These are phyloP conservation scores for Scortechinia acanthostroma DNA, from an alignment of 2,329 filamentous ascomycete genomes.

Conservation along the genomic window DNA sequence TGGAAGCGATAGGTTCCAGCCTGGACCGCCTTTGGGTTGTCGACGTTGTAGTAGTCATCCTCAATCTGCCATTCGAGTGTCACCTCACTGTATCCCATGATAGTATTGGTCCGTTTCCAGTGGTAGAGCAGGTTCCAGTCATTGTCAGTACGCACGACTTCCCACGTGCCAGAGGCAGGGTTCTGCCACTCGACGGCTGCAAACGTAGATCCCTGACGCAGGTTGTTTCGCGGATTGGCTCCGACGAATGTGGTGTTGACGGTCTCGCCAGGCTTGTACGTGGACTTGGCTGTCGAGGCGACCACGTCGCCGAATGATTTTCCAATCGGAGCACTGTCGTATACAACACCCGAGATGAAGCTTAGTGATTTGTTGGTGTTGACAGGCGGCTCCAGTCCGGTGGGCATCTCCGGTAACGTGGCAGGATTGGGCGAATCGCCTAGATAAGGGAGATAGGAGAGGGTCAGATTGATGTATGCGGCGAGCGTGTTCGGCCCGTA, in stretches of 20 bases:
- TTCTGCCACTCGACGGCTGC: conserved; percentile 63
- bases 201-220: conserved; percentile 72
- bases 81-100: conserved; percentile 73
- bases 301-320: conserved; percentile 66
- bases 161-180: conserved; percentile 41
- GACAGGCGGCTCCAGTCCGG: conserved; percentile 67
- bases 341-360: conserved; percentile 75
- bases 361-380: conserved; percentile 69
- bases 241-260: conserved; percentile 71
- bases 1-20: conserved; percentile 68
- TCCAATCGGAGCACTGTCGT: conserved; percentile 60
- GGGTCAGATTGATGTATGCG: conserved; percentile 80
- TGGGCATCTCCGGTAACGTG: conserved; percentile 21
- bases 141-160: conserved; percentile 58
- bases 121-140: conserved; percentile 80
- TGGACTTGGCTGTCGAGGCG: conserved; percentile 33
- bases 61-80: conserved; percentile 75
- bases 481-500: conserved; percentile 76
- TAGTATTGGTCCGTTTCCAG: conserved; percentile 67
- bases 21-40: background rate
- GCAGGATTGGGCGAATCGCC: conserved; percentile 29
- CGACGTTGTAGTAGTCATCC: conserved; percentile 30
- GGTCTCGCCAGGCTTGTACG: conserved; percentile 50
- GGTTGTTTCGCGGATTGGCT: conserved; percentile 84
- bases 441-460: conserved; percentile 66